Evolutionary conservation across 176 grass and related monocot species (phyloP).

Genomic region (Oryza rufipogon): DNA sequence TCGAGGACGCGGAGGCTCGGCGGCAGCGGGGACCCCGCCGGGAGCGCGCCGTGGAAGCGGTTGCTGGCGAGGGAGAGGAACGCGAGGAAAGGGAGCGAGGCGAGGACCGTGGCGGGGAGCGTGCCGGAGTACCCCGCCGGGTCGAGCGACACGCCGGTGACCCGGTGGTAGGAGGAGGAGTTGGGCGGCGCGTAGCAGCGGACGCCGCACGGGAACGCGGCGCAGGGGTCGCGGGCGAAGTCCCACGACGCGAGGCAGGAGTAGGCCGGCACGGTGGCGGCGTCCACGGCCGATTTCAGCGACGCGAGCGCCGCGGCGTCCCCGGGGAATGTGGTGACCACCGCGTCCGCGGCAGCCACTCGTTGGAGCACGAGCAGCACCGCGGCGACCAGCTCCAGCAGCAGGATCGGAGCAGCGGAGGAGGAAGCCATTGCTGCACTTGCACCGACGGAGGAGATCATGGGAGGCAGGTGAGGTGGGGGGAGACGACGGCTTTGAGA

Average conservation of each 20-base stretch:
- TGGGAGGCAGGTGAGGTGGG: not conserved
- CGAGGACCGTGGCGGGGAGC: constrained; percentile 15
- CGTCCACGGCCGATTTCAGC: constrained; percentile 38
- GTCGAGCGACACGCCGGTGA: constrained; percentile 52
- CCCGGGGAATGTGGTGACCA: constrained; percentile 41
- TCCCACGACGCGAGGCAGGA: constrained; percentile 59
- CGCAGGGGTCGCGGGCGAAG: constrained; percentile 48
- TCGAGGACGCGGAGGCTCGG: constrained; percentile 33
- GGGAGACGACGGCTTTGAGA: not conserved
- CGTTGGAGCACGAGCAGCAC: constrained; percentile 22
- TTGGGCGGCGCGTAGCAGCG: constrained; percentile 21
- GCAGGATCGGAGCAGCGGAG: not conserved
- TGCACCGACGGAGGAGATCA: not conserved
- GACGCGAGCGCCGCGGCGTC: constrained; percentile 45
- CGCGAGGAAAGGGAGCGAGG: constrained; percentile 46
- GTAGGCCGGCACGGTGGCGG: constrained; percentile 40
- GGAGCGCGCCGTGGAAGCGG: constrained; percentile 52
- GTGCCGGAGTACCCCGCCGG: constrained; percentile 52
- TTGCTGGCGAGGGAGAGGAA: constrained; percentile 50
- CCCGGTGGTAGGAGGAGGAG: constrained; percentile 39
- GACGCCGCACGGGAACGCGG: constrained; percentile 48
- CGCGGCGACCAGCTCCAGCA: not conserved
- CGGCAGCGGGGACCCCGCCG: constrained; percentile 20
- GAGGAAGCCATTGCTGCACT: constrained; percentile 38
- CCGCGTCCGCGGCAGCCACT: not conserved